phyloP scores from a whole-genome alignment of 2,329 filamentous ascomycete species.

The Beauveria asiatica region DNA sequence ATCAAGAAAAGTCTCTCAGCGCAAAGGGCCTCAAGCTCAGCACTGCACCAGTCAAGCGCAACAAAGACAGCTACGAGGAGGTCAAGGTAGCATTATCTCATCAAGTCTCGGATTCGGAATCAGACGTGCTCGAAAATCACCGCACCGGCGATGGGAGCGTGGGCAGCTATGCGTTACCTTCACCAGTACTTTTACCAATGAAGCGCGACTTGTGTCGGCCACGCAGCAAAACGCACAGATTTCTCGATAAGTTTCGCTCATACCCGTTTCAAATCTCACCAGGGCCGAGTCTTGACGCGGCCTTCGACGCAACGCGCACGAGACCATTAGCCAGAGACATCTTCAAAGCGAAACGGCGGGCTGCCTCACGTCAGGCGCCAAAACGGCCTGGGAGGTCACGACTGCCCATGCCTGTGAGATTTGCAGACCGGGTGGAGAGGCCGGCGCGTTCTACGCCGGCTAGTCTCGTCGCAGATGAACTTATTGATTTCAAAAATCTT shows the following conservation, averaged over 20 bases:
- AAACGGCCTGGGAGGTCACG: not conserved
- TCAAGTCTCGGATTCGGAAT: not conserved
- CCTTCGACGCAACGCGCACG: not conserved
- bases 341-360: not conserved
- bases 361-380: not conserved
- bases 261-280: not conserved
- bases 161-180: not conserved
- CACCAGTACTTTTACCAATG: conserved; percentile 1
- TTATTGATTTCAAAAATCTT: not conserved
- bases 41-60: not conserved
- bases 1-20: not conserved
- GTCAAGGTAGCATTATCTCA: not conserved
- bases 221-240: not conserved
- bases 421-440: not conserved
- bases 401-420: conserved; percentile 5
- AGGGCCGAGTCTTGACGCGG: not conserved
- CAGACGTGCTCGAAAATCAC: not conserved
- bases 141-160: not conserved
- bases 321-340: not conserved
- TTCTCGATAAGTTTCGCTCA: not conserved
- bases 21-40: conserved; percentile 6
- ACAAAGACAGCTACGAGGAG: not conserved
- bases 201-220: not conserved
- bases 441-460: not conserved
- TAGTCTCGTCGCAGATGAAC: not conserved